Conservation (phyloP, 805 yeast genomes). For the Pichia manshurica region DNA sequence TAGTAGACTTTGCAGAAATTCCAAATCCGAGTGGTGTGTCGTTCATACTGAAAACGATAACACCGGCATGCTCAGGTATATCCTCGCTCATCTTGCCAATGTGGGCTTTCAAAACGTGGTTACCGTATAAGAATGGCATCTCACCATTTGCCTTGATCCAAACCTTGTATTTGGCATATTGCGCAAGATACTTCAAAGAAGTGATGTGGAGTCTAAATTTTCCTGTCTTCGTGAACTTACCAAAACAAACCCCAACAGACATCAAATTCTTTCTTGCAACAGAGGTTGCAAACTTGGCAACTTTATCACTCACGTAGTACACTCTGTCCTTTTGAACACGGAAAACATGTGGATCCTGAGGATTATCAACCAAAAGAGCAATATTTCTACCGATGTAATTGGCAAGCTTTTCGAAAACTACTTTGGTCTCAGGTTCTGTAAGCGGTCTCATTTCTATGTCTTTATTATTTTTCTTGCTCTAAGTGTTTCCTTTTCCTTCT, state of each 20-base stretch:
- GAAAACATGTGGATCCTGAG: constrained; percentile 87
- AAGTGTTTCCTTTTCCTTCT: neutral
- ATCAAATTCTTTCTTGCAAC: constrained; percentile 84
- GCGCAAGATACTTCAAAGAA: constrained; percentile 74
- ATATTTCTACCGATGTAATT: constrained; percentile 96
- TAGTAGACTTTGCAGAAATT: constrained; percentile 85
- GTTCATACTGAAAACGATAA: constrained; percentile 82
- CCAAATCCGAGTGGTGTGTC: constrained; percentile 96
- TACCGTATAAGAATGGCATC: constrained; percentile 96
- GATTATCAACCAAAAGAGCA: constrained; percentile 76
- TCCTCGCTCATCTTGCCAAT: constrained; percentile 96
- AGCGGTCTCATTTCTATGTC: constrained; percentile 74
- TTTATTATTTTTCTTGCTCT: neutral
- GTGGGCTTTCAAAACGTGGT: constrained; percentile 94
- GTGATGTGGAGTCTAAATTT: constrained; percentile 94
- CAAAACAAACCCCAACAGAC: constrained; percentile 91
- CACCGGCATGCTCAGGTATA: constrained; percentile 97
- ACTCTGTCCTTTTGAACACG: constrained; percentile 95
- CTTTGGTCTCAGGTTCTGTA: constrained; percentile 95
- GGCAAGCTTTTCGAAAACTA: constrained; percentile 92
- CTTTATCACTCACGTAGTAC: constrained; percentile 78
- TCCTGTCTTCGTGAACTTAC: constrained; percentile 96
- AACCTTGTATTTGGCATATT: constrained; percentile 84
- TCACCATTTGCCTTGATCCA: constrained; percentile 98
- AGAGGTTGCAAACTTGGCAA: constrained; percentile 84